phyloP scores from a whole-genome alignment of 176 grass and related monocot genomes.

The Olyra latifolia region DNA sequence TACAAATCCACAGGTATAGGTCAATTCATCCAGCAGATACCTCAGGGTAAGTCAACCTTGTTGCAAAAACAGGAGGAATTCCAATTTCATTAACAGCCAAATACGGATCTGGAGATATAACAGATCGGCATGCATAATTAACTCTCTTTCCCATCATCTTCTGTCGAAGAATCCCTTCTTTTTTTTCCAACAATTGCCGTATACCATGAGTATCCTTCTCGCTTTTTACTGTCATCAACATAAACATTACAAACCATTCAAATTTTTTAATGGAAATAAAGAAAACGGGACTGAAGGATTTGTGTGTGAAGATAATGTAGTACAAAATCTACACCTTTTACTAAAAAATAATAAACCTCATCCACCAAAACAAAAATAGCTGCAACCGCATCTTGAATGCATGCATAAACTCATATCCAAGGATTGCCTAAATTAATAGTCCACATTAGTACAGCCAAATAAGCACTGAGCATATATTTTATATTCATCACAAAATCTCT shows the following conservation, averaged over 20 bases:
- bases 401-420: neutral
- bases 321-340: neutral
- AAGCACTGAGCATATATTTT: neutral
- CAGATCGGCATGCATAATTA: constrained; percentile 90
- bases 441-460: neutral
- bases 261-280: neutral
- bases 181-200: constrained; percentile 86
- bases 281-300: constrained; percentile 3
- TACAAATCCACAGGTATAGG: neutral
- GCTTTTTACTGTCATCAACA: constrained; percentile 55
- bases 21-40: constrained; percentile 41
- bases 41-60: constrained; percentile 85
- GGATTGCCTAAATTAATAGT: constrained; percentile 16
- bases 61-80: constrained; percentile 93
- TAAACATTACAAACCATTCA: constrained; percentile 29
- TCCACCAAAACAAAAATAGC: neutral
- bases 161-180: constrained; percentile 85
- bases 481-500: neutral
- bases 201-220: constrained; percentile 66
- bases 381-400: neutral
- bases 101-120: constrained; percentile 96
- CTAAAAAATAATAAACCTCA: constrained; percentile 3
- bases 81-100: constrained; percentile 96
- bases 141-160: constrained; percentile 99
- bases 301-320: neutral